Conservation (phyloP, 345 rosid genomes). For the Acer campestre region DNA sequence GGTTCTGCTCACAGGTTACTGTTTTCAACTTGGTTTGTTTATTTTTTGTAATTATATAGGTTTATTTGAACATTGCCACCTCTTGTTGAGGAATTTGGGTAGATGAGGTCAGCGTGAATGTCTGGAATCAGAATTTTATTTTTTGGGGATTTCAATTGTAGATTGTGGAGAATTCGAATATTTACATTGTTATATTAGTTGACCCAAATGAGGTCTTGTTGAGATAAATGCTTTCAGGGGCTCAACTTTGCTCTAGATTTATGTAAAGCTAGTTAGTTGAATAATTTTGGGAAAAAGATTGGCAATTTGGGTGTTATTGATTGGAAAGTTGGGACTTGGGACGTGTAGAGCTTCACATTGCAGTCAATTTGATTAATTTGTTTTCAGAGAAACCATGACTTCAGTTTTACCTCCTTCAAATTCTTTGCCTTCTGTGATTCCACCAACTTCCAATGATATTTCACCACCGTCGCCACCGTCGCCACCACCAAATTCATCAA, state of each 20-base stretch:
- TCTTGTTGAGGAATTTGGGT: constrained; percentile 2
- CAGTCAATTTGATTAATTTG: constrained; percentile 8
- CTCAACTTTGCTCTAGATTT: neutral
- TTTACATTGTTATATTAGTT: neutral
- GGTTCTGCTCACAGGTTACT: constrained; percentile 21
- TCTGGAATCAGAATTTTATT: constrained; percentile 15
- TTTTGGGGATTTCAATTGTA: neutral
- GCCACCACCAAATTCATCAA: constrained; percentile 36
- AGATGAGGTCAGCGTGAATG: constrained; percentile 16
- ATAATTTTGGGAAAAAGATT: constrained; percentile 11
- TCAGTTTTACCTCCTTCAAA: constrained; percentile 48
- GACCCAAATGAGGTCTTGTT: neutral
- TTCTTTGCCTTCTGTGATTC: constrained; percentile 35
- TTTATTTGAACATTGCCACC: constrained; percentile 15
- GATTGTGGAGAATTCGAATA: constrained; percentile 11
- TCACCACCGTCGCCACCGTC: constrained; percentile 31
- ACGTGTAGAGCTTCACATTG: constrained; percentile 17
- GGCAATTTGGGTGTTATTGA: constrained; percentile 11
- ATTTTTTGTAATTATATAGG: constrained; percentile 6
- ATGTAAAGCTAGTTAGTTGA: constrained; percentile 2
- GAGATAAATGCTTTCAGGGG: neutral
- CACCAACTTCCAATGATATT: constrained; percentile 33
- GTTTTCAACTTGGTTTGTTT: constrained; percentile 20
- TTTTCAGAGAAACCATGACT: constrained; percentile 44
- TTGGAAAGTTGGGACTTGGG: constrained; percentile 19